Base-by-base conservation (phyloP, 306 rosid genomes). In the Cercis canadensis region DNA sequence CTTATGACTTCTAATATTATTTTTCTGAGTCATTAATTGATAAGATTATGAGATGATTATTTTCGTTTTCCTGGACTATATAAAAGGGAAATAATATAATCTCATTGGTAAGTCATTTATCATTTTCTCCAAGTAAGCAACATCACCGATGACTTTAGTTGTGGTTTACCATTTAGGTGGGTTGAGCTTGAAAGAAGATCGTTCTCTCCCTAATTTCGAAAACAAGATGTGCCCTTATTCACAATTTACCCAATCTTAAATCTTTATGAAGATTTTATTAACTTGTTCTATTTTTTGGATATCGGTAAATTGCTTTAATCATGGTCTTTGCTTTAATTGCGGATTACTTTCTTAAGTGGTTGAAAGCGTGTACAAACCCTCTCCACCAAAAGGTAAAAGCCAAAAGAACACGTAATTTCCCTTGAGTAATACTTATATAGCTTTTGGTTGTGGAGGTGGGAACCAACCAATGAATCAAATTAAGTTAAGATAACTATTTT, bases 351-450 rank as follows among this genome's bases (percentile, higher is more conserved):
- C 24, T n/a, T 16, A 21, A 72, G 70, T 51, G 36, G 62, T 41
- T 29, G 64, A 53, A 39, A 72, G 69, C 46, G 70, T 15, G 77
- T 8, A 62, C 15, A 11, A 39, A 51, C 63, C 70, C 31, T 62
- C 34, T 40, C 57, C 55, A 44, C 65, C 75, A 57, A 70, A 37
- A 57, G 69, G 4, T 59, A 71, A 71, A 62, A 39, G 56, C 44
- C 44, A 29, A 51, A 41, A 21, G 12, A 34, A 61, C 62, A 61
- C 69, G 58, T 57, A 57, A 59, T 59, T 47, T 14, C 8, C 10
- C 34, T 45, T 9, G n/a, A 45, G 19, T 1, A 24, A 24, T 24
- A 5, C 3, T 31, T 44, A 34, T 70, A 8, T 1, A 15, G 18
- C 31, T 46, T 37, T 31, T 57, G 36, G 36, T 57, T 57, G 11